phyloP scores from a whole-genome alignment of 1,284 basidiomycete species.

The Clitocybe nebularis region DNA sequence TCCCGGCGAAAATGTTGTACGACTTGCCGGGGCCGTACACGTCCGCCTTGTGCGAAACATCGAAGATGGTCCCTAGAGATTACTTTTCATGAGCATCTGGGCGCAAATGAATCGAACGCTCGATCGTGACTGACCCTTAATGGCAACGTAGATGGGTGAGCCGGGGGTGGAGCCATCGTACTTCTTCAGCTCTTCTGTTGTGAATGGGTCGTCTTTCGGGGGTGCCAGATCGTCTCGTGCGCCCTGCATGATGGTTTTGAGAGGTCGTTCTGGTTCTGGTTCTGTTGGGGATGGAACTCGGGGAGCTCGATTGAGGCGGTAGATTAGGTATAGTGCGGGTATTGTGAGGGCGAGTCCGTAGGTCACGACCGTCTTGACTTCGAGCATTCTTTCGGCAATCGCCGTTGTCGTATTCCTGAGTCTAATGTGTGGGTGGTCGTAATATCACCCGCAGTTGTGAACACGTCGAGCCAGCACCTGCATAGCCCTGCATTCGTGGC shows the following conservation, averaged over 20 bases:
- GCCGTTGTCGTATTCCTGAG: conserved; percentile 21
- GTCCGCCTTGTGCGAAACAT: conserved; percentile 77
- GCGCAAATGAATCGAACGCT: neutral
- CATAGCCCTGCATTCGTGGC: too few species aligned
- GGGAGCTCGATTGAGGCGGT: conserved; percentile 15
- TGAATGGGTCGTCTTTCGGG: conserved; percentile 78
- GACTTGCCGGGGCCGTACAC: conserved; percentile 75
- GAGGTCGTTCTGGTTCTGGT: conserved; percentile 27
- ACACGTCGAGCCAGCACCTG: too few species aligned
- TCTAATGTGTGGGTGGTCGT: too few species aligned
- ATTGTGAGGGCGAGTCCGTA: conserved; percentile 28
- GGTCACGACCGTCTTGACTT: conserved; percentile 24
- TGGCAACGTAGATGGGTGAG: conserved; percentile 82
- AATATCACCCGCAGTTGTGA: too few species aligned
- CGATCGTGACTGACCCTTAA: conserved; percentile 61
- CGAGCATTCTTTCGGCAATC: conserved; percentile 28
- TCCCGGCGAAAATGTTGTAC: conserved; percentile 81
- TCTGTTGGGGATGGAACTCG: neutral
- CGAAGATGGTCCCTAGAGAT: conserved; percentile 71
- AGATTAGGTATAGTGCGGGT: conserved; percentile 28
- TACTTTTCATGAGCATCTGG: neutral
- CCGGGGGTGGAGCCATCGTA: conserved; percentile 64
- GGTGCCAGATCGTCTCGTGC: conserved; percentile 59
- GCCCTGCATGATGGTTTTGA: conserved; percentile 68
- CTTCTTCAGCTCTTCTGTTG: conserved; percentile 59